Evolutionary conservation across 495 filamentous ascomycete species (phyloP), one percentile per base, ranked within the genome.

Genomic region (Xylaria nigripes): DNA sequence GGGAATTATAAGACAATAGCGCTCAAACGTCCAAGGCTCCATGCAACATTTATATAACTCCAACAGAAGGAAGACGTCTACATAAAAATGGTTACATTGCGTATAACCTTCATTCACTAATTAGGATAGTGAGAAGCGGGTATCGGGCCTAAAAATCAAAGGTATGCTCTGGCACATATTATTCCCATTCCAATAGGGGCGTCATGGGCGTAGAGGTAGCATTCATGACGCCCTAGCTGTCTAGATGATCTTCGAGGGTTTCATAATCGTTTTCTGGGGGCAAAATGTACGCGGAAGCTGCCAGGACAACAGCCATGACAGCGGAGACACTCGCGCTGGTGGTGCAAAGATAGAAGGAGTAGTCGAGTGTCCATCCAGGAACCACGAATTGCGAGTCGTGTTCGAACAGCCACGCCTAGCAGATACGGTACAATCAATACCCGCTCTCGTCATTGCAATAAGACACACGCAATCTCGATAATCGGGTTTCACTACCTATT

Each of bases 211-310:
- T 18, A 18, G 36, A n/a, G n/a, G n/a, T 2, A 10, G 32, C 2
- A 13, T 18, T 3, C n/a, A 18, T 18, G 36, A 16, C 5, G 15
- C 0, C 25, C 62, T 61, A 69, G 27, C 61, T 56, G 36, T 66
- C 62, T 13, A 61, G n/a, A 7, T 66, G 63, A 18, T 72, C 68
- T 22, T 67, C 56, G 18, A 70, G 61, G 43, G 87, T 72, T 67
- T 93, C 87, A 70, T 96, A 96, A 9, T 87, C 90, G 51, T 85
- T 90, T 67, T 96, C 91, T 1, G 81, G 76, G 2, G 90, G 87
- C 45, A 96, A 66, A 9, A 86, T 63, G 50, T 78, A 74, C 10
- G 80, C 85, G 3, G 86, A 82, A 8, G 82, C 70, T 2, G 81
- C 70, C 44, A 97, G 65, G 16, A 76, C 80, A 22, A 68, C 73